Evolutionary conservation across 2,329 filamentous ascomycete species (phyloP).

Genomic region (Lachnellula hyalina): DNA sequence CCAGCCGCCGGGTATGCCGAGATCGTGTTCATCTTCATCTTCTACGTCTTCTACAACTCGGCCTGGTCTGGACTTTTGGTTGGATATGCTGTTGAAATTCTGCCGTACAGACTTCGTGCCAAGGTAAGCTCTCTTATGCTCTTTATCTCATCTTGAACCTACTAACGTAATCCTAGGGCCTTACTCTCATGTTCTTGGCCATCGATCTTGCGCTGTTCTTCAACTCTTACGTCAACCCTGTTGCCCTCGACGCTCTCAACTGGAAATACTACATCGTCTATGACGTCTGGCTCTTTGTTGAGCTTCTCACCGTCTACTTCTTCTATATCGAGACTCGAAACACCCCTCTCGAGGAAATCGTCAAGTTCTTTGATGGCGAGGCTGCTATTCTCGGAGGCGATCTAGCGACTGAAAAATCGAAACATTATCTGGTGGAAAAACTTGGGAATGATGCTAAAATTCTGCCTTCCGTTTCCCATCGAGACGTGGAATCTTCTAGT

Average conservation of each 20-base stretch:
- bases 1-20: slow-evolving; percentile 18
- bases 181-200: slow-evolving; percentile 39
- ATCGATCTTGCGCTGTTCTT: slow-evolving; percentile 42
- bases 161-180: slow-evolving; percentile 23
- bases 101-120: slow-evolving; percentile 27
- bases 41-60: slow-evolving; percentile 39
- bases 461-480: background rate
- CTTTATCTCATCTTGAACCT: background rate
- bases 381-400: slow-evolving; percentile 30
- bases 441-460: background rate
- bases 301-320: slow-evolving; percentile 25
- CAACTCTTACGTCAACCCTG: slow-evolving; percentile 39
- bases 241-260: slow-evolving; percentile 34
- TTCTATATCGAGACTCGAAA: slow-evolving; percentile 39
- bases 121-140: slow-evolving; percentile 14
- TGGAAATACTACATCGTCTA: slow-evolving; percentile 43
- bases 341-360: slow-evolving; percentile 41
- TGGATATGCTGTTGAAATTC: slow-evolving; percentile 27
- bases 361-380: slow-evolving; percentile 40
- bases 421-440: slow-evolving; percentile 15
- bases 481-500: background rate
- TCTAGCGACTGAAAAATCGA: slow-evolving; percentile 21
- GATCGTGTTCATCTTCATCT: slow-evolving; percentile 46
- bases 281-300: slow-evolving; percentile 30
- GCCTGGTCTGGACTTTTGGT: slow-evolving; percentile 27